Evolutionary conservation across 768 basidiomycete species (phyloP), one percentile per base, ranked within the genome.

Genomic region (Infundibulicybe gibba): DNA sequence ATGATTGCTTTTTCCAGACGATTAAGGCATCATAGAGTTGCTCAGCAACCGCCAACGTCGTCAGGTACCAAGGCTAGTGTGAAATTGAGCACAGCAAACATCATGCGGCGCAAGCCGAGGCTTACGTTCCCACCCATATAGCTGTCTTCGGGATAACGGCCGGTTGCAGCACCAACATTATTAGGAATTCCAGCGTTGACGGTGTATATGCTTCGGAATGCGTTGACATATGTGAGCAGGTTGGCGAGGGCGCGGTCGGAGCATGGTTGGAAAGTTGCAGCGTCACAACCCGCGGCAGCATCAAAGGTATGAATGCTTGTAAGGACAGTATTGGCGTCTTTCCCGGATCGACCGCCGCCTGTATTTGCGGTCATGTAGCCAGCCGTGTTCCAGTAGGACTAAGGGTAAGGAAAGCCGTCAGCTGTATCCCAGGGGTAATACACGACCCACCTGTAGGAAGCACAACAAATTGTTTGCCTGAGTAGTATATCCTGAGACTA

Each of bases 231-330:
- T 30, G 71, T 74, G 53, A 81, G 75, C 16, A 86, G 70, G 56
- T 76, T 87, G 2, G 86, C 74, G 12, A 90, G 69, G 0, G 87
- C 86, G 48, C 71, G 74, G 67, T 89, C 87, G 0, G 87, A 88
- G 56, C 88, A 90, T 3, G 87, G 88, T 58, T 88, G 86, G 74
- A 88, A 88, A 3, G 85, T 90, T 9, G 60, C 63, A 0, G 75
- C 70, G 59, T 90, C 88, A 57, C 88, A 90, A 17, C 83, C 85
- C 3, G 86, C 87, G 16, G 68, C 59, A 16, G 77, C 62, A 54
- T 91, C 87, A 61, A 87, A 90, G 6, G 81, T 85, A 58, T 90
- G 87, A 50, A 88, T 85, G 30, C 81, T 86, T 11, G 85, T 74
- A 14, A 93, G 72, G 25, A 84, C 73, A 0, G 84, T 77, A 64